Percentiles rank a stretch among this genome's conserved stretches.
Evolutionary conservation across 768 basidiomycete genomes (phyloP).

Genomic region (Boletus fagicola): DNA sequence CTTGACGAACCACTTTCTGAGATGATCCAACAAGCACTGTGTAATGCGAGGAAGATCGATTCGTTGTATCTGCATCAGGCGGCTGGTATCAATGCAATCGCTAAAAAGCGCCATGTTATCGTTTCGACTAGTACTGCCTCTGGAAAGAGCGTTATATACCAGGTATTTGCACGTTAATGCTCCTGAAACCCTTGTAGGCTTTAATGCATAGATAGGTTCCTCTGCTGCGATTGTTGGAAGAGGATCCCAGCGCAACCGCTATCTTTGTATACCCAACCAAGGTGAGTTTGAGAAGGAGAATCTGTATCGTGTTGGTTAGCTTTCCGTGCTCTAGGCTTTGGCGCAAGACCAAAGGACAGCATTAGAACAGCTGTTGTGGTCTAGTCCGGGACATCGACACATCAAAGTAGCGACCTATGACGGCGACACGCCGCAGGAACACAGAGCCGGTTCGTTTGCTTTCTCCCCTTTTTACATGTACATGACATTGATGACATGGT

Average conservation of each 20-base stretch:
- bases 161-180: constrained; percentile 44
- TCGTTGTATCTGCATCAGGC: constrained; percentile 71
- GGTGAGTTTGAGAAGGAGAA: constrained; percentile 32
- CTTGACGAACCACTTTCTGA: constrained; percentile 60
- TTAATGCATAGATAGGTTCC: constrained; percentile 52
- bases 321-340: constrained; percentile 54
- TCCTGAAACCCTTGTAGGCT: not conserved
- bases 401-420: constrained; percentile 77
- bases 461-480: not conserved
- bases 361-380: constrained; percentile 61
- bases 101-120: constrained; percentile 64
- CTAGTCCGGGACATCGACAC: constrained; percentile 61
- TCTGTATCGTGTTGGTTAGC: not conserved
- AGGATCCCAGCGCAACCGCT: constrained; percentile 59
- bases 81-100: constrained; percentile 64
- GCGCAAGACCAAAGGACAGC: constrained; percentile 84
- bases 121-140: constrained; percentile 90
- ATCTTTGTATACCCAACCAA: constrained; percentile 91
- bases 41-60: constrained; percentile 56
- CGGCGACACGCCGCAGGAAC: constrained; percentile 79
- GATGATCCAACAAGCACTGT: constrained; percentile 53
- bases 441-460: constrained; percentile 48
- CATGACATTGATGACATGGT: not conserved
- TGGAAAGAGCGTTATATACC: constrained; percentile 86
- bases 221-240: constrained; percentile 61